phyloP scores from a whole-genome alignment of 164 flowering plant species.

The Annona cherimola region DNA sequence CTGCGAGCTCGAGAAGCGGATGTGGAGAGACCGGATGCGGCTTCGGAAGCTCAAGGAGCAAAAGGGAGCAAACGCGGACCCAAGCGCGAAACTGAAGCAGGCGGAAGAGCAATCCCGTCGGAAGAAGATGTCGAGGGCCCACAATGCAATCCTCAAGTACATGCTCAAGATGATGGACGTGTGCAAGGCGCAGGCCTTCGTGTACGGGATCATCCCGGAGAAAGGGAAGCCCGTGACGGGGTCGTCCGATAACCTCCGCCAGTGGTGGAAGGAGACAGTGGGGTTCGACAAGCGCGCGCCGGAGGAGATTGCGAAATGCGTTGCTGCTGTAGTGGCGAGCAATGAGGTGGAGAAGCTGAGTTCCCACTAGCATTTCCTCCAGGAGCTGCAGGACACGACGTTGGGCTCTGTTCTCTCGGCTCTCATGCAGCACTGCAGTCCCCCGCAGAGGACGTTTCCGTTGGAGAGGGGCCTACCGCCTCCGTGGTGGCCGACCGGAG shows the following conservation, averaged over 20 bases:
- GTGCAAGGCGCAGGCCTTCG: constrained; percentile 62
- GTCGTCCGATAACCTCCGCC: constrained; percentile 57
- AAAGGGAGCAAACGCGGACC: constrained; percentile 16
- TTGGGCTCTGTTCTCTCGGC: constrained; percentile 35
- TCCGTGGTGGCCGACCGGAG: constrained; percentile 39
- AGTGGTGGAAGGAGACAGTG: constrained; percentile 69
- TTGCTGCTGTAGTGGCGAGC: not conserved
- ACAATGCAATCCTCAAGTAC: constrained; percentile 54
- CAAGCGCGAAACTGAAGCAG: constrained; percentile 9
- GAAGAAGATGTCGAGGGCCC: constrained; percentile 51
- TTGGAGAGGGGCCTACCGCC: constrained; percentile 34
- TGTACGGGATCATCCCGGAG: constrained; percentile 61
- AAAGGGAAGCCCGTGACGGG: constrained; percentile 67
- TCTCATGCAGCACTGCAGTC: constrained; percentile 37
- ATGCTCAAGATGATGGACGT: constrained; percentile 66
- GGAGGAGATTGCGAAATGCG: constrained; percentile 46
- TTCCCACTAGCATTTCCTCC: constrained; percentile 17
- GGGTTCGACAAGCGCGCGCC: constrained; percentile 58
- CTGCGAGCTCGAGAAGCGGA: constrained; percentile 33
- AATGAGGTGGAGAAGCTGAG: not conserved
- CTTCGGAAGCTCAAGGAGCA: constrained; percentile 27
- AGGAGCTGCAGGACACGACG: constrained; percentile 29
- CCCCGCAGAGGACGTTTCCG: constrained; percentile 34
- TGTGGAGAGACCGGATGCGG: constrained; percentile 36
- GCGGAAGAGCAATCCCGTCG: constrained; percentile 21